Conservation (phyloP, 306 rosid species). For the Rubus parviflorus region DNA sequence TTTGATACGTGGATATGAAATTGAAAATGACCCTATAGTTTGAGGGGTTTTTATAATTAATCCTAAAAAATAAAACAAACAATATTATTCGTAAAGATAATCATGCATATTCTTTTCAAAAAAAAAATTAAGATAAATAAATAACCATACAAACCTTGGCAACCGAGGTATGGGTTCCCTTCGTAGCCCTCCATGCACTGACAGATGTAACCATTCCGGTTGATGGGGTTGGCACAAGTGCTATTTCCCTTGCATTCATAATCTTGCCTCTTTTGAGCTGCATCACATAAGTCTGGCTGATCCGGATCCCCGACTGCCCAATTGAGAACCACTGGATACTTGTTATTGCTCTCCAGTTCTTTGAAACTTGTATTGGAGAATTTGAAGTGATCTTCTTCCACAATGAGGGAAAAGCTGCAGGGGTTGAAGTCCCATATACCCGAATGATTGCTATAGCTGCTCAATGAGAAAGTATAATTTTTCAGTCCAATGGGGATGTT, state of each 20-base stretch:
- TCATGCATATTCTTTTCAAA: too few relatives aligned
- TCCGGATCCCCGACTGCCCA: background rate
- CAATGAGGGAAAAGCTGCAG: conserved; percentile 20
- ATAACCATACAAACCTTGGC: background rate
- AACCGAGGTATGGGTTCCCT: conserved; percentile 16
- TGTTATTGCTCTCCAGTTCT: background rate
- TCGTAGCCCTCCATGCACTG: background rate
- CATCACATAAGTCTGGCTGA: background rate
- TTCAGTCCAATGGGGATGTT: background rate
- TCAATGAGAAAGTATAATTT: background rate
- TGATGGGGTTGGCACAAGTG: background rate
- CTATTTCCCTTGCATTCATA: background rate
- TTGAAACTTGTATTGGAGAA: background rate
- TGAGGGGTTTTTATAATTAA: too few relatives aligned
- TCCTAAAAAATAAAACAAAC: too few relatives aligned
- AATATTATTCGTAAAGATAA: background rate
- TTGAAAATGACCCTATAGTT: too few relatives aligned
- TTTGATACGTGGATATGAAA: too few relatives aligned
- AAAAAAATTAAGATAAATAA: too few relatives aligned
- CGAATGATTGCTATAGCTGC: background rate
- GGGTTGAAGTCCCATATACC: conserved; percentile 1
- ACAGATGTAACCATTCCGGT: background rate
- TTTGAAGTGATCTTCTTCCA: background rate
- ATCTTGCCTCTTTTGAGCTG: background rate
- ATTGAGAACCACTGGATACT: background rate